Base-by-base conservation (phyloP, 176 grass and related monocot species). In the Alloteropsis semialata region DNA sequence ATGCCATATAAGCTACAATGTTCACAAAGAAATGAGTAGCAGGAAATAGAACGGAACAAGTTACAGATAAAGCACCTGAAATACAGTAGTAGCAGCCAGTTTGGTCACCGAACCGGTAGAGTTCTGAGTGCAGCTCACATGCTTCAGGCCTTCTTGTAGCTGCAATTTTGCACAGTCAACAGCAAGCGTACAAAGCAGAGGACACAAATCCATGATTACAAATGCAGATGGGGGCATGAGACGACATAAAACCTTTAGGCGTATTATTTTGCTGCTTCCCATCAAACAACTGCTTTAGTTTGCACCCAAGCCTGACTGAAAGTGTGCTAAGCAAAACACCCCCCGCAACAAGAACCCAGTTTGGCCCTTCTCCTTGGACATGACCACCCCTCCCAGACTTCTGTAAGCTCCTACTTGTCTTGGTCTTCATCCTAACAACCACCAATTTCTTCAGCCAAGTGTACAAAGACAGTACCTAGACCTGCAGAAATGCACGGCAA, bases 261-360 rank as follows among this genome's bases (percentile, higher is more conserved):
- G 82, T 57, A 67, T 49, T 87, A 76, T 82, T 76, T 59, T 89
- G 88, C 32, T 78, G 89, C 63, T 88, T 98, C 28, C 10, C 87
- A 41, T 91, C 92, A 21, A 95, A 95, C 49, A 84, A 54, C 61
- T 95, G 89, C 76, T 90, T 98, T 66, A 98, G 67, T 77, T 98
- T 94, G 92, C 87, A 95, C 69, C 90, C 96, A 56, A 98, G 76
- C 75, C 78, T 92, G 37, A 98, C 62, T 51, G 96, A 93, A 70
- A 98, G 79, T 24, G 92, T 90, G 86, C 90, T 95, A 33, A 98
- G 89, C 61, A 98, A 78, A 85, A 90, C 86, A 67, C 89, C 92
- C 13, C 90, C 96, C 22, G 85, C 84, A 90, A 98, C 81, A 93
- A 98, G 81, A 71, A 93, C 79, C 96, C 96, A 98, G 90, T 86